Evolutionary conservation across 306 rosid species (phyloP).

Genomic region (Acacia acuminata): DNA sequence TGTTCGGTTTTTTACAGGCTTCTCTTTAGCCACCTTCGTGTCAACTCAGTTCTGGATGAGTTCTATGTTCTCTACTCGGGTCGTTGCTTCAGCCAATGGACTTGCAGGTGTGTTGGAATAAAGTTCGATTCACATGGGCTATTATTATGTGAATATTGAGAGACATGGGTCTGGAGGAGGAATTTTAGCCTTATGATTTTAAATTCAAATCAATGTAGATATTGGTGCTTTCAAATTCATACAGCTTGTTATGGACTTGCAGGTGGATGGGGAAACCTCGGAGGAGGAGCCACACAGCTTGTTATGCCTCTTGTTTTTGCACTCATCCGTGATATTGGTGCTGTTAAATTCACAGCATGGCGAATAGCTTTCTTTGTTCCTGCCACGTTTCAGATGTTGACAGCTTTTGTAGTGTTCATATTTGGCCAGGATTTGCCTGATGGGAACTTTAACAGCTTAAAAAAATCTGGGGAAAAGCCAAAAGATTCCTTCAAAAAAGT

Average conservation of each 20-base stretch:
- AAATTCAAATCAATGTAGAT: no score
- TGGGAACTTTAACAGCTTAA: neutral
- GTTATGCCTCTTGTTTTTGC: neutral
- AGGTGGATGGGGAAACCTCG: neutral
- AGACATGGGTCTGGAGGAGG: no score
- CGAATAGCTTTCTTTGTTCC: neutral
- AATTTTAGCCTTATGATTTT: no score
- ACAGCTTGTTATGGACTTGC: no score
- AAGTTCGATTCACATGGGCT: no score
- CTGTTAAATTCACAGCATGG: neutral
- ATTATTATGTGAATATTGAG: no score
- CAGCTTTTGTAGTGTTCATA: neutral
- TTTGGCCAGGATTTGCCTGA: neutral
- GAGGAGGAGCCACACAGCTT: slow-evolving; percentile 1
- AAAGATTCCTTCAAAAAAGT: neutral
- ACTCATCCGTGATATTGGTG: neutral
- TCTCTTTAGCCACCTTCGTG: neutral
- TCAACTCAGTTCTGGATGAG: slow-evolving; percentile 1
- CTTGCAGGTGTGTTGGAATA: neutral
- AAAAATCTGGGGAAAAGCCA: neutral
- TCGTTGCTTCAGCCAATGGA: neutral
- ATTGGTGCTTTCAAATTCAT: no score
- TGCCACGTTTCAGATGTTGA: neutral
- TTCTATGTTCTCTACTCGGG: neutral
- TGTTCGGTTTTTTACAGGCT: neutral